A percentile compares a stretch with the other conserved stretches of the same genome.
phyloP scores from a whole-genome alignment of 2,329 filamentous ascomycete genomes.

The Scytalidium sp. region DNA sequence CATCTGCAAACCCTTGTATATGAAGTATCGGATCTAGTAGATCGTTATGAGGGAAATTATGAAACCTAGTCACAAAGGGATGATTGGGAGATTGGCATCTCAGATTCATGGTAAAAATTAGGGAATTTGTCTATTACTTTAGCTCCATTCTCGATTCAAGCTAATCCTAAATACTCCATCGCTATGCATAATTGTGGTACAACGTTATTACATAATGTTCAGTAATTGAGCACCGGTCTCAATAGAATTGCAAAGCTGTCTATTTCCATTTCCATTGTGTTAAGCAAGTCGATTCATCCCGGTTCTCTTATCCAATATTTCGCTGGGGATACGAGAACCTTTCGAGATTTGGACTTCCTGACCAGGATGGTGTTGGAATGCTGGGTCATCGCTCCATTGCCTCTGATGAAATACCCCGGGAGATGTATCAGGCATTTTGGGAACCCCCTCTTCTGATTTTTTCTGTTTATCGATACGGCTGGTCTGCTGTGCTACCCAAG shows the following conservation, averaged over 20 bases:
- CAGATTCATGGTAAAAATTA: too few species aligned
- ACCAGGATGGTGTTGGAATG: conserved; percentile 27
- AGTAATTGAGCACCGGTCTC: conserved; percentile 20
- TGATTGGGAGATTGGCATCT: too few species aligned
- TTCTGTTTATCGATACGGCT: conserved; percentile 48
- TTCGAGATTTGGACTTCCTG: conserved; percentile 22
- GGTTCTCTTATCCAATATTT: conserved; percentile 25
- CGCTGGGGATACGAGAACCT: conserved; percentile 25
- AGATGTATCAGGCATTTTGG: conserved; percentile 24
- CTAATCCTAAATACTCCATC: not conserved
- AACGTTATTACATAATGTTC: not conserved
- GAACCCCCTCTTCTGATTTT: conserved; percentile 31
- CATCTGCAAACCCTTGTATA: too few species aligned
- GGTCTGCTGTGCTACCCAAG: conserved; percentile 65
- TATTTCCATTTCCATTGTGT: conserved; percentile 9
- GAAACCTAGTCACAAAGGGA: too few species aligned
- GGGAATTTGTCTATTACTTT: not conserved
- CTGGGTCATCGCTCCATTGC: conserved; percentile 23
- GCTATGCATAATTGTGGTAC: not conserved
- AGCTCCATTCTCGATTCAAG: not conserved
- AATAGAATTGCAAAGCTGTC: not conserved
- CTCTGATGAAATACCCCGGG: conserved; percentile 17
- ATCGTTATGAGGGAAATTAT: too few species aligned
- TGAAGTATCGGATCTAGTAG: too few species aligned
- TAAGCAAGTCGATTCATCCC: conserved; percentile 11